Evolutionary conservation across 1,284 basidiomycete genomes (phyloP), one percentile per base, ranked within the genome.

Genomic region (Prillingera fragicola): DNA sequence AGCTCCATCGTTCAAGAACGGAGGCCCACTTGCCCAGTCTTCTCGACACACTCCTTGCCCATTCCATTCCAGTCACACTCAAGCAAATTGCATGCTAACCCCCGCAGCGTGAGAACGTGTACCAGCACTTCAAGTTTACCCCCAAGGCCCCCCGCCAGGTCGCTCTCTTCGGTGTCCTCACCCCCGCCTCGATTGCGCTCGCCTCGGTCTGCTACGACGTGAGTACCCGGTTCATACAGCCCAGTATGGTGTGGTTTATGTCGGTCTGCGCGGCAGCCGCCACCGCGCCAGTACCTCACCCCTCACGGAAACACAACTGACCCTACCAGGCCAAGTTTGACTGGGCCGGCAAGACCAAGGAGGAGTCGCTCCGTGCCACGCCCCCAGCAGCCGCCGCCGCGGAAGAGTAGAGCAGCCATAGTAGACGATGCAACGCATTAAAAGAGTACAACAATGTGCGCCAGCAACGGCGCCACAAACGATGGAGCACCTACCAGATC

Each of bases 51-150:
- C n/a, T n/a, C n/a, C n/a, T n/a, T n/a, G n/a, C n/a, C n/a, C n/a
- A n/a, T n/a, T n/a, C n/a, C n/a, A n/a, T n/a, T n/a, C n/a, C n/a
- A n/a, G n/a, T n/a, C n/a, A n/a, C n/a, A n/a, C n/a, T n/a, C n/a
- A n/a, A n/a, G n/a, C n/a, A n/a, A n/a, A n/a, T n/a, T n/a, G n/a
- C n/a, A n/a, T 44, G 14, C 31, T 33, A 18, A 41, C 32, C 9
- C 29, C 5, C 17, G n/a, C 56, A 89, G 87, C 81, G 87, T 43
- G 87, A 89, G 66, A 77, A 82, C 60, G 82, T 80, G 18, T 87
- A 86, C 70, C 76, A 83, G 62, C 77, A 81, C 65, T 91, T 89
- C 71, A 78, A 78, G 40, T 87, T 85, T 76, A 89, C 84, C 34
- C 77, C 72, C 22, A 73, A 76, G 45, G 80, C 80, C n/a, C 64